Percentiles rank a stretch among this genome's conserved stretches.
These are phyloP conservation scores for Yamadazyma dendronema DNA, from an alignment of 1,139 yeast species.

Conservation along the genomic window DNA sequence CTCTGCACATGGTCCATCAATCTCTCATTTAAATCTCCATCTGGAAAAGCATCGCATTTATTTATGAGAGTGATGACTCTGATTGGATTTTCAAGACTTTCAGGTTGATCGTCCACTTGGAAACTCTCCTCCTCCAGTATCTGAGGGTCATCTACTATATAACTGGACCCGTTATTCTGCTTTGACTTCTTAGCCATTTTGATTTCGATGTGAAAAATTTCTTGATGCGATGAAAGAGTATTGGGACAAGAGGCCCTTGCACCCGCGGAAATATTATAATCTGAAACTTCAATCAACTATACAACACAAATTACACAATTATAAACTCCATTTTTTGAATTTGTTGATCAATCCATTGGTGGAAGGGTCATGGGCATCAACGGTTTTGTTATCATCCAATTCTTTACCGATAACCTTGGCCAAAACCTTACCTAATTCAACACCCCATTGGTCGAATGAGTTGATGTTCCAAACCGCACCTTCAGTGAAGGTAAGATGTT, in stretches of 20 bases:
- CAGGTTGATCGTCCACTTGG: slow-evolving; percentile 17
- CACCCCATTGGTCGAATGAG: slow-evolving; percentile 99
- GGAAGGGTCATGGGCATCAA: slow-evolving; percentile 78
- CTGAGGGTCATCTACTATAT: slow-evolving; percentile 7
- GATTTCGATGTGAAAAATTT: slow-evolving; percentile 3
- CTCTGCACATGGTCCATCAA: slow-evolving; percentile 44
- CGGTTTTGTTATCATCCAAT: slow-evolving; percentile 59
- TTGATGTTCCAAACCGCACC: slow-evolving; percentile 99
- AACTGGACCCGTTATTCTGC: slow-evolving; percentile 17
- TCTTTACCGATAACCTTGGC: slow-evolving; percentile 95
- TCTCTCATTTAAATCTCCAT: slow-evolving; percentile 53
- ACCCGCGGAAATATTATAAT: too few relatives aligned
- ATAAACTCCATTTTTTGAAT: slow-evolving; percentile 80
- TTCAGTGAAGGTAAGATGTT: slow-evolving; percentile 94
- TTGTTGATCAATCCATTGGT: slow-evolving; percentile 92
- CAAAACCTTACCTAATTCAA: slow-evolving; percentile 94
- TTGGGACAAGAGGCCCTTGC: too few relatives aligned
- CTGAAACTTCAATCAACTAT: not conserved
- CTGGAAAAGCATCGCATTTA: slow-evolving; percentile 22
- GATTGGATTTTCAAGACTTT: slow-evolving; percentile 44
- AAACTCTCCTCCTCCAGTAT: slow-evolving; percentile 7
- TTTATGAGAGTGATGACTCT: slow-evolving; percentile 41
- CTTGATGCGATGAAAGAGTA: not conserved
- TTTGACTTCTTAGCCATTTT: slow-evolving; percentile 18
- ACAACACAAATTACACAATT: too few relatives aligned